Base-by-base conservation (phyloP, 495 filamentous ascomycete genomes). In the Aspergillus coremiiformis region DNA sequence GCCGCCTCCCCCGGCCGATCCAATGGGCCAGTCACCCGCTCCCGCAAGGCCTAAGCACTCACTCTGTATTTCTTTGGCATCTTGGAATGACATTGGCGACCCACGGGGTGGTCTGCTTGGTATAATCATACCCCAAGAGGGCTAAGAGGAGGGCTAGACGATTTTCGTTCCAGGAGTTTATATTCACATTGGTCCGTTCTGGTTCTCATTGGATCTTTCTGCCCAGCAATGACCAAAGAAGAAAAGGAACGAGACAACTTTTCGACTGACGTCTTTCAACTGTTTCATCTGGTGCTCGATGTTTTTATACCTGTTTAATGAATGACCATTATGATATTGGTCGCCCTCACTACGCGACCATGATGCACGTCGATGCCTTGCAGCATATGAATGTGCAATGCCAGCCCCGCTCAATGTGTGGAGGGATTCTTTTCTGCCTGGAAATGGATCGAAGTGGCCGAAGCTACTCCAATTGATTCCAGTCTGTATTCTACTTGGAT, bases 21-120 rank as follows among this genome's bases (percentile, higher is more conserved):
- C 53, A 72, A 72, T 54, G 72, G 72, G 47, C 71, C 73, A 24
- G 65, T 70, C 58, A 75, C 73, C 35, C 72, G 73, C 55, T 77
- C 73, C 26, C 71, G 73, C 61, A 77, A 75, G 66, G 73, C 73
- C 8, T 77, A 74, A 70, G 54, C 47, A 22, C 26, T 6, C 23
- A 19, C 19, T 12, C 22, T 24, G n/a, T 10, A 1, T 20, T 30
- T 15, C 21, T 23, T 26, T 9, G 27, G n/a, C 3, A 19, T 41
- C 12, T 35, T 35, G 32, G 37, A 21, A 41, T 41, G 17, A 21
- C 37, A 35, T n/a, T 35, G 12, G 32, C 12, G 32, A n/a, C 32
- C 32, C 5, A 35, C 2, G 1, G 32, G n/a, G 32, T 15, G 10
- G 5, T 32, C 12, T 15, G 32, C 32, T n/a, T 35, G 12, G 32